Evolutionary conservation across 352 stramenopile genomes (phyloP).

Genomic region (Phytophthora uliginosa): DNA sequence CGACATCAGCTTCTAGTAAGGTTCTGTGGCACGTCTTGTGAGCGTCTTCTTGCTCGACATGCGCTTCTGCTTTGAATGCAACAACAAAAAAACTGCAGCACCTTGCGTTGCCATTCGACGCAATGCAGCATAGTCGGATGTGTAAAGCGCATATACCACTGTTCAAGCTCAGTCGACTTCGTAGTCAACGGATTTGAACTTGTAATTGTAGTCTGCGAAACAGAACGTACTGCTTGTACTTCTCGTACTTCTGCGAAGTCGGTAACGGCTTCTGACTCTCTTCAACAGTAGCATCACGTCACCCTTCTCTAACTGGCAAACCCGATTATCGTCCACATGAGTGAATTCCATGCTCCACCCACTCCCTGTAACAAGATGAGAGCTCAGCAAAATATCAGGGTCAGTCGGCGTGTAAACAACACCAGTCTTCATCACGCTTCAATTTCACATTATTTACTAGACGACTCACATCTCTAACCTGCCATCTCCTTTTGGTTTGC

Average conservation of each 20-base stretch:
- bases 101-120: too few relatives aligned
- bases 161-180: too few relatives aligned
- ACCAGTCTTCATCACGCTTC: not conserved
- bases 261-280: constrained; percentile 9
- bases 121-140: too few relatives aligned
- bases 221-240: too few relatives aligned
- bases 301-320: constrained; percentile 11
- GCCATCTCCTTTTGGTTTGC: not conserved
- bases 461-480: not conserved
- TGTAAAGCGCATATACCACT: too few relatives aligned
- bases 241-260: constrained; percentile 5
- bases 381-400: not conserved
- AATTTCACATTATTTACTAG: not conserved
- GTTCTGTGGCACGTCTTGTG: not conserved
- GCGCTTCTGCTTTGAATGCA: constrained; percentile 1
- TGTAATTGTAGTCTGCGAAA: too few relatives aligned
- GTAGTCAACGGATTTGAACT: too few relatives aligned
- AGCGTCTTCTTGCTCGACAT: not conserved
- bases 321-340: not conserved
- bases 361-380: not conserved
- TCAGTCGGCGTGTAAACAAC: not conserved
- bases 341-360: constrained; percentile 1
- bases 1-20: constrained; percentile 15
- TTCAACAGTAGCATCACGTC: not conserved
- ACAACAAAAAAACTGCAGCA: too few relatives aligned